Evolutionary conservation across 768 basidiomycete genomes (phyloP).

Genomic region (Pisolithus orientalis): DNA sequence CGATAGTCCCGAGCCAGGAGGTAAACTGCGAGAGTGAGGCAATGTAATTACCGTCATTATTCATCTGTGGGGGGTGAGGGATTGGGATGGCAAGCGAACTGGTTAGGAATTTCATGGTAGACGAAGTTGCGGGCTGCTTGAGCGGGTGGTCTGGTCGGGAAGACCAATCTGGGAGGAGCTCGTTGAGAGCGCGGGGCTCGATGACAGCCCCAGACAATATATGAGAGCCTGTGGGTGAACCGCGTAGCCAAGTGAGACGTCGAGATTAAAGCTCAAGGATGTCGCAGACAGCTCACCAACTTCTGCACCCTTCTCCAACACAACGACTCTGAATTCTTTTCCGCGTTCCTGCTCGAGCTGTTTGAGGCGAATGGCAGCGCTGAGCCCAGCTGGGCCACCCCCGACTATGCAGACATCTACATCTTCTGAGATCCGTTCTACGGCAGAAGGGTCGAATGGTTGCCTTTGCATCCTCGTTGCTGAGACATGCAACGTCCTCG

Average conservation of each 20-base stretch:
- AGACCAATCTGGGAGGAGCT: conserved; percentile 84
- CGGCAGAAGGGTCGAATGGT: conserved; percentile 45
- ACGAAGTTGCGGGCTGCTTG: conserved; percentile 69
- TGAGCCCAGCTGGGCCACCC: conserved; percentile 90
- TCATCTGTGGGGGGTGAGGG: conserved; percentile 97
- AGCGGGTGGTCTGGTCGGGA: conserved; percentile 66
- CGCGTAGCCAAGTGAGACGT: not conserved
- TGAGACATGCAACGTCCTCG: conserved; percentile 15
- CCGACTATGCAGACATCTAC: conserved; percentile 98
- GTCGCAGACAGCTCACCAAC: conserved; percentile 55
- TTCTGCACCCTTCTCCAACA: conserved; percentile 93
- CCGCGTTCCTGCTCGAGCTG: conserved; percentile 81
- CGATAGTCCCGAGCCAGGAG: conserved; percentile 82
- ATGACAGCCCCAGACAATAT: conserved; percentile 94
- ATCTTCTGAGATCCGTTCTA: conserved; percentile 83
- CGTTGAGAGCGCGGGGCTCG: conserved; percentile 86
- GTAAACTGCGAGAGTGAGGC: conserved; percentile 84
- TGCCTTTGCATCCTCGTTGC: conserved; percentile 19
- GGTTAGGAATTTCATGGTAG: conserved; percentile 84
- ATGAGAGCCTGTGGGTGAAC: conserved; percentile 64
- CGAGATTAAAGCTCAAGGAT: not conserved
- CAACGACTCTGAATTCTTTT: conserved; percentile 81
- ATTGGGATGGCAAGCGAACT: conserved; percentile 63
- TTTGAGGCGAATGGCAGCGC: conserved; percentile 93
- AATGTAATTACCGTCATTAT: conserved; percentile 90